phyloP scores from a whole-genome alignment of 2,329 filamentous ascomycete genomes.

The Xylaria digitata region DNA sequence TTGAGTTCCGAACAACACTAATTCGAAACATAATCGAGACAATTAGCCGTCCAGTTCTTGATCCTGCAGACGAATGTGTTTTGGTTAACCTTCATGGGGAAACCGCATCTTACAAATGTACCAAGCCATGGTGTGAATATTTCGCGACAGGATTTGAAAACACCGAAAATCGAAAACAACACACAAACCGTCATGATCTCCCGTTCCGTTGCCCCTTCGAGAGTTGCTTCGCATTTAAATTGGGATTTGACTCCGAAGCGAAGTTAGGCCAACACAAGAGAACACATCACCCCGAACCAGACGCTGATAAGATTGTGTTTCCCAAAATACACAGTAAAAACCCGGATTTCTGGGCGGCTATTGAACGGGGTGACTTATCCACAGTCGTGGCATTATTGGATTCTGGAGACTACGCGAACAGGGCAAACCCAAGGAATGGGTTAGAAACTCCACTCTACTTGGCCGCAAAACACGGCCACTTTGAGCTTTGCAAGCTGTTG shows the following conservation, averaged over 20 bases:
- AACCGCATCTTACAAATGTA: conserved; percentile 20
- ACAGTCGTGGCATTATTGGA: not conserved
- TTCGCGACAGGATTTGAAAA: conserved; percentile 22
- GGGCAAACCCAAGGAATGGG: too few species aligned
- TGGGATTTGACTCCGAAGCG: not conserved
- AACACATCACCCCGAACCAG: not conserved
- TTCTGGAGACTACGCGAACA: not conserved
- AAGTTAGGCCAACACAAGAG: conserved; percentile 6
- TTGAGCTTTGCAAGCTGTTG: not conserved
- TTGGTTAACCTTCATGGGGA: conserved; percentile 9
- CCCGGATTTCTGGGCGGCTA: not conserved
- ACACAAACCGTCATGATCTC: conserved; percentile 10
- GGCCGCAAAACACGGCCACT: not conserved
- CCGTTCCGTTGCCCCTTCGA: conserved; percentile 7
- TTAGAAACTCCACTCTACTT: not conserved
- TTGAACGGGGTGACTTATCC: not conserved
- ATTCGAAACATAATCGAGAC: not conserved
- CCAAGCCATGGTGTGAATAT: conserved; percentile 27
- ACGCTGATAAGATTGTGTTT: not conserved
- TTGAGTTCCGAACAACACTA: not conserved
- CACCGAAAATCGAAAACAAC: conserved; percentile 4
- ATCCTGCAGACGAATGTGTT: not conserved
- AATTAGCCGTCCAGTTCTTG: not conserved
- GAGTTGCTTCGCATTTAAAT: conserved; percentile 10
- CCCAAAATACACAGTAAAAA: not conserved